phyloP scores from a whole-genome alignment of 352 stramenopile species.

The Phytophthora cactorum region DNA sequence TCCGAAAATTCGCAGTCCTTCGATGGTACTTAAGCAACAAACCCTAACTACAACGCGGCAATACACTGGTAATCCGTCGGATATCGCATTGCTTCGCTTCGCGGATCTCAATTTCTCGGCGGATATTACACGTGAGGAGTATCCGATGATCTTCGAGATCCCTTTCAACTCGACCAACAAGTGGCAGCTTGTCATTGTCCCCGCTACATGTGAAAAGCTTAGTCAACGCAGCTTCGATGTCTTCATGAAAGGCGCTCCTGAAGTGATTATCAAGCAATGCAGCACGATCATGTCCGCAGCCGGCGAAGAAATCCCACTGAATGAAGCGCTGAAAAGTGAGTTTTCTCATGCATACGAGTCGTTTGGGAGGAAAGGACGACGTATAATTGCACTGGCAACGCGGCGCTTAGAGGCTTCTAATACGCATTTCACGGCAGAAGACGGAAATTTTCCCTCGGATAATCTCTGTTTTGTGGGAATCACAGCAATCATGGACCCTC shows the following conservation, averaged over 20 bases:
- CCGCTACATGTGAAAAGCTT: conserved; percentile 25
- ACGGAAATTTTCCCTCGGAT: conserved; percentile 44
- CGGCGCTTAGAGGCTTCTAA: conserved; percentile 33
- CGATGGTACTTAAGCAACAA: background rate
- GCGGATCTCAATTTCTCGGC: conserved; percentile 48
- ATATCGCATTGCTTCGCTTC: conserved; percentile 58
- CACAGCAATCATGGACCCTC: conserved; percentile 94
- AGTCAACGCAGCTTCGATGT: conserved; percentile 40
- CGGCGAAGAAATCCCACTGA: conserved; percentile 51
- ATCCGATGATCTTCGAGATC: conserved; percentile 58
- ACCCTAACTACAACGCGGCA: conserved; percentile 34
- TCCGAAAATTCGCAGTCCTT: background rate
- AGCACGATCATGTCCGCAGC: conserved; percentile 64
- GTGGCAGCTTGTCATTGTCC: conserved; percentile 62
- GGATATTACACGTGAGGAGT: conserved; percentile 42
- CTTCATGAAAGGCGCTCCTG: conserved; percentile 95
- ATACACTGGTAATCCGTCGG: conserved; percentile 59
- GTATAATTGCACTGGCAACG: conserved; percentile 54
- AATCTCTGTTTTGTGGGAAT: conserved; percentile 88
- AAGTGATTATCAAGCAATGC: conserved; percentile 92
- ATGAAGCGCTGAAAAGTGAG: conserved; percentile 41
- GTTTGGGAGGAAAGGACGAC: conserved; percentile 50
- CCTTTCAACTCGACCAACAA: conserved; percentile 80
- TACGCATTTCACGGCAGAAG: conserved; percentile 39
- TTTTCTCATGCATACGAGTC: conserved; percentile 60